A percentile compares a stretch with the other conserved stretches of the same genome.
Conservation (phyloP, 345 rosid species). For the Cardamine resedifolia region DNA sequence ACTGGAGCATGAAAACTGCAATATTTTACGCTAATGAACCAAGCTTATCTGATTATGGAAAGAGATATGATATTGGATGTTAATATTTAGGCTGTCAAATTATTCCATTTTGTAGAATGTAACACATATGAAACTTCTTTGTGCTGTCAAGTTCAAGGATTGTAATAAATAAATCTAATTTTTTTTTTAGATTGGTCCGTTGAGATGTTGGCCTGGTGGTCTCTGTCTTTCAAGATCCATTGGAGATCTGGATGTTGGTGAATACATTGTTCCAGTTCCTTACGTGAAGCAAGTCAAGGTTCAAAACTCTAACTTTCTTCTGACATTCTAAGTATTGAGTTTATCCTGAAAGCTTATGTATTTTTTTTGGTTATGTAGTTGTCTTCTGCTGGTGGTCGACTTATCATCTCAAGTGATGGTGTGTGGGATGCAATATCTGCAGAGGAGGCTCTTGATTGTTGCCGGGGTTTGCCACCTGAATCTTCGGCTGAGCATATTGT, state of each 20-base stretch:
- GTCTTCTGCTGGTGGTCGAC: slow-evolving; percentile 88
- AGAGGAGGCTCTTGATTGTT: slow-evolving; percentile 82
- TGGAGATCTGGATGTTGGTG: slow-evolving; percentile 96
- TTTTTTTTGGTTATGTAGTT: slow-evolving; percentile 52
- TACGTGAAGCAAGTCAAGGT: slow-evolving; percentile 99
- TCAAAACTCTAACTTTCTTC: slow-evolving; percentile 1
- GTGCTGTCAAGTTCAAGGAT: background rate
- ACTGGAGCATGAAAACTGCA: background rate
- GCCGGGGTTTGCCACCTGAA: slow-evolving; percentile 87
- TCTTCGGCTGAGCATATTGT: slow-evolving; percentile 93
- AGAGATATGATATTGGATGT: background rate
- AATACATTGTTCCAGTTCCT: slow-evolving; percentile 97
- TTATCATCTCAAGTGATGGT: slow-evolving; percentile 94
- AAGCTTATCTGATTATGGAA: no score
- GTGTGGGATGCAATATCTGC: slow-evolving; percentile 96
- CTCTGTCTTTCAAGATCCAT: slow-evolving; percentile 98
- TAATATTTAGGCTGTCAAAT: background rate
- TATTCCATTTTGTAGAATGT: background rate
- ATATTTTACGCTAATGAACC: background rate
- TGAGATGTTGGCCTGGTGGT: slow-evolving; percentile 99
- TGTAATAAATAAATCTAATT: slow-evolving; percentile 29
- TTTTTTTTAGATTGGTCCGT: slow-evolving; percentile 81
- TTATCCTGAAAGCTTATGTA: background rate
- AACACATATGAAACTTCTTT: background rate
- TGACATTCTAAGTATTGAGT: background rate